These are phyloP conservation scores for Macroventuria anomochaeta DNA, from an alignment of 2,329 filamentous ascomycete species.

Conservation along the genomic window DNA sequence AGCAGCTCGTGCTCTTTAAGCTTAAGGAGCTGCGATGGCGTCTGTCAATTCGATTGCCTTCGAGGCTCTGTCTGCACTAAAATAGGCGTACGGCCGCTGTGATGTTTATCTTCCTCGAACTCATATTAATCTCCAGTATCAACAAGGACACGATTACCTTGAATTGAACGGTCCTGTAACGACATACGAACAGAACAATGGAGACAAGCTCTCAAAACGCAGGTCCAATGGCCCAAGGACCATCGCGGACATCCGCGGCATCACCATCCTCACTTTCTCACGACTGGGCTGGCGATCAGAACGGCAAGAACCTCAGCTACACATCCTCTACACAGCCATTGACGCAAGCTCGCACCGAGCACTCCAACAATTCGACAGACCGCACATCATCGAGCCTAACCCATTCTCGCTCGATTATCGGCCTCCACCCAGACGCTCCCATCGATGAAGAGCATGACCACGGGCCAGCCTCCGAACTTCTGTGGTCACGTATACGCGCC, in stretches of 20 bases:
- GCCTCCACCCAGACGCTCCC: constrained; percentile 51
- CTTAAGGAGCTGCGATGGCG: neutral
- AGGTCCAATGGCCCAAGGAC: constrained; percentile 27
- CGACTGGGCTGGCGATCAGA: constrained; percentile 28
- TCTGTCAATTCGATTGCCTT: neutral
- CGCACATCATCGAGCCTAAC: constrained; percentile 34
- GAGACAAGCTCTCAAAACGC: constrained; percentile 8
- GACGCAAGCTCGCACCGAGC: constrained; percentile 27
- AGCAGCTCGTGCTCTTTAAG: constrained; percentile 7
- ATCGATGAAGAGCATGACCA: constrained; percentile 52
- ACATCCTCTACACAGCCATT: constrained; percentile 23
- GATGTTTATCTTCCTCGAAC: neutral
- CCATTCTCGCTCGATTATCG: constrained; percentile 36
- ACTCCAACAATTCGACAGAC: constrained; percentile 22
- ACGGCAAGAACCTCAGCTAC: constrained; percentile 16
- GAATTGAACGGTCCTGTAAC: neutral
- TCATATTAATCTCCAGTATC: neutral
- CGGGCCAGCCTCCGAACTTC: constrained; percentile 43
- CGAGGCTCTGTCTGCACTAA: neutral
- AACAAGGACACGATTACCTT: neutral
- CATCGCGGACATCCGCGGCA: constrained; percentile 2
- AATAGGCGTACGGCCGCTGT: neutral
- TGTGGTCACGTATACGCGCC: constrained; percentile 48
- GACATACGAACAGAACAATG: neutral
- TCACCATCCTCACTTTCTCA: constrained; percentile 22